Base-by-base conservation (phyloP, 2,329 filamentous ascomycete genomes). In the Ceratocystis diversiconidia region DNA sequence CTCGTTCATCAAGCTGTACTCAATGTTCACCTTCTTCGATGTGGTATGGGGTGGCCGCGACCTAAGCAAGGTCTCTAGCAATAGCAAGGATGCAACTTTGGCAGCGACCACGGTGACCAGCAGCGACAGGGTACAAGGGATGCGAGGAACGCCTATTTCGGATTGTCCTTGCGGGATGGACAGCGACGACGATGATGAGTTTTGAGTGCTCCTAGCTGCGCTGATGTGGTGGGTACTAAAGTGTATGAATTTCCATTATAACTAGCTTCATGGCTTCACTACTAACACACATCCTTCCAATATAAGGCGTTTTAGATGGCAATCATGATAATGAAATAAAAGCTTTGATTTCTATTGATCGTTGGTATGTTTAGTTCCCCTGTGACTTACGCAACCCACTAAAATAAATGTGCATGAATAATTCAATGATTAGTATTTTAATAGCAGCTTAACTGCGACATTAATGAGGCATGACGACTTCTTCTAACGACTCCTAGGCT, bases 1-100 rank as follows among this genome's bases (percentile, higher is more conserved):
- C 71, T 79, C 79, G 30, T 70, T 82, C 1, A 76, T 86, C 69
- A 86, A 85, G 73, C 32, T 85, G 0, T 82, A 77, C 70, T 81
- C 82, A 0, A 62, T 81, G 25, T 63, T 82, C 3, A 87, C 83
- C 0, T 79, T 82, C 62, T 80, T 73, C 71, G 73, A 79, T 62
- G 74, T 72, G 28, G 69, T 62, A 4, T 82, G 79, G 79, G 60
- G 66, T 59, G 66, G 68, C 5, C 68, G 66, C 50, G 59, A 67
- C 48, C 30, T 67, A 19, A n/a, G n/a, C 36, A 62, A 57, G 36
- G 32, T 66, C 17, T 32, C n/a, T 30, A 30, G 15, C 12, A 36
- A 65, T 22, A 10, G 15, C 36, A 62, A 52, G 17, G 32, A 65
- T 15, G 46, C 2, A 8, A 17, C 25, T 30, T 5, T 17, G n/a